Conservation (phyloP, 202 grass and related monocot genomes). For the Schoenoplectus triqueter region DNA sequence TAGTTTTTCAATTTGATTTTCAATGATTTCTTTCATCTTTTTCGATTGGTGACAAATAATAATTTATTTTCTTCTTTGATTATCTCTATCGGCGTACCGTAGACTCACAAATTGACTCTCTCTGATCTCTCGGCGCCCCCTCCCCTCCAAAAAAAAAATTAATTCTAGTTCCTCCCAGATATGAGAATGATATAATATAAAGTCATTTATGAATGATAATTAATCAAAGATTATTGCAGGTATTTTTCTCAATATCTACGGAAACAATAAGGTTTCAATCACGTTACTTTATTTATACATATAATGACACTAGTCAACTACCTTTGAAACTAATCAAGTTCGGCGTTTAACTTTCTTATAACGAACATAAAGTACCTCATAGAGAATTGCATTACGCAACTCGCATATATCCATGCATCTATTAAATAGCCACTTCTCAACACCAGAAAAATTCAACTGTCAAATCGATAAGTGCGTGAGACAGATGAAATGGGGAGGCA, state of each 20-base stretch:
- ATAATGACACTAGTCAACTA: not conserved
- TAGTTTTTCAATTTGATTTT: not conserved
- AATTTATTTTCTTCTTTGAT: no score
- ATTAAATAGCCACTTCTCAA: not conserved
- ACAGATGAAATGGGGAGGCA: not conserved
- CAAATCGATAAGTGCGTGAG: not conserved
- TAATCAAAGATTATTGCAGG: not conserved
- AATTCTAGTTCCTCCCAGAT: no score
- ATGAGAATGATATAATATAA: no score
- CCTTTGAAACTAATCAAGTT: not conserved
- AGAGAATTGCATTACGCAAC: not conserved
- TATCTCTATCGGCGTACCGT: no score
- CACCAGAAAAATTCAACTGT: not conserved
- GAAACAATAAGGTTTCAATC: not conserved
- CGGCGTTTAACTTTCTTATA: not conserved
- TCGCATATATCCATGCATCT: not conserved
- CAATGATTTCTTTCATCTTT: not conserved
- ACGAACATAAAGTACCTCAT: slow-evolving; percentile 20
- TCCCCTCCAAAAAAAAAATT: no score
- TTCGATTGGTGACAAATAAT: no score
- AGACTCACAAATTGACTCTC: no score
- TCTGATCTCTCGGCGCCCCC: no score
- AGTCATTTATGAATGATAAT: not conserved
- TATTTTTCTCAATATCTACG: not conserved
- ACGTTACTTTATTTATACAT: not conserved